phyloP scores from a whole-genome alignment of 805 yeast species.

The Myxozyma nipponensis region DNA sequence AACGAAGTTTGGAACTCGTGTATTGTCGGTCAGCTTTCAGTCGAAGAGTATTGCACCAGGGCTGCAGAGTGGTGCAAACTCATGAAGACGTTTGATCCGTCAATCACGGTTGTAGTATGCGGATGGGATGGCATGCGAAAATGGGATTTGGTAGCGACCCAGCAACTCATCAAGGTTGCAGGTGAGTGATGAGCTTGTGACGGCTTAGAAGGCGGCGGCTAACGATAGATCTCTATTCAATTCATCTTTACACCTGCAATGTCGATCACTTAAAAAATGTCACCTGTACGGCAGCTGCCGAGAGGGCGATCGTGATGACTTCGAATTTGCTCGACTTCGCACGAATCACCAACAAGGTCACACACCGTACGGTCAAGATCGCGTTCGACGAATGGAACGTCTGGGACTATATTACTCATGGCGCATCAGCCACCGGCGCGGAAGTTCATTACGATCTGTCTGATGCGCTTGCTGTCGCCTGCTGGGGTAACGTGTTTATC shows the following conservation, averaged over 20 bases:
- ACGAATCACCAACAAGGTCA: constrained; percentile 27
- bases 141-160: constrained; percentile 37
- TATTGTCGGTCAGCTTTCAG: constrained; percentile 39
- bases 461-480: constrained; percentile 39
- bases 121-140: constrained; percentile 36
- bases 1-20: constrained; percentile 41
- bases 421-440: constrained; percentile 36
- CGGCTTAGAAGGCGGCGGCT: no score
- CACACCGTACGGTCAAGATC: constrained; percentile 31
- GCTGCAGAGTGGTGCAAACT: constrained; percentile 41
- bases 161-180: constrained; percentile 33
- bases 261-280: constrained; percentile 34
- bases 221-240: constrained; percentile 33
- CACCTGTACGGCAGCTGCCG: constrained; percentile 37
- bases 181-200: constrained; percentile 31
- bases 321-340: constrained; percentile 36
- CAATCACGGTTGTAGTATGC: constrained; percentile 35
- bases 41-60: constrained; percentile 34
- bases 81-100: constrained; percentile 36
- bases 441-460: constrained; percentile 37
- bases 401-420: constrained; percentile 39
- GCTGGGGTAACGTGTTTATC: constrained; percentile 39
- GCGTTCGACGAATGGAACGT: constrained; percentile 42
- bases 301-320: constrained; percentile 36
- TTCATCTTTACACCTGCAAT: constrained; percentile 37